Evolutionary conservation across 2,329 filamentous ascomycete species (phyloP).

Genomic region (Aureobasidium melanogenum): DNA sequence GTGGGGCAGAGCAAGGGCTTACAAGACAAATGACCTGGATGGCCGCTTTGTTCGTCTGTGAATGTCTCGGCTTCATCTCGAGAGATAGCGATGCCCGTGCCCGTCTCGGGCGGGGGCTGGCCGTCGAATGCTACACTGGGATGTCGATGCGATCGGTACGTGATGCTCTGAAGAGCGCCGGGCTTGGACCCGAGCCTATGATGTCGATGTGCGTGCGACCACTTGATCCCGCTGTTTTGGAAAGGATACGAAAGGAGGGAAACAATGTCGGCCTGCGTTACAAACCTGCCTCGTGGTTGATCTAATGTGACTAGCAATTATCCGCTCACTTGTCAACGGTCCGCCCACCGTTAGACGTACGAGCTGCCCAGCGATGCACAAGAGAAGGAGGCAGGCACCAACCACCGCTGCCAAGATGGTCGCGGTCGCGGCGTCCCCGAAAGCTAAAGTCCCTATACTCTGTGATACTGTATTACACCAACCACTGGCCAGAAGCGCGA

Average conservation of each 20-base stretch:
- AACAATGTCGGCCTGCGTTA: background rate
- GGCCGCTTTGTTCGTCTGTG: slow-evolving; percentile 25
- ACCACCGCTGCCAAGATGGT: background rate
- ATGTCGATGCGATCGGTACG: background rate
- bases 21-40: slow-evolving; percentile 43
- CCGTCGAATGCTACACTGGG: background rate
- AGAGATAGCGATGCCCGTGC: background rate
- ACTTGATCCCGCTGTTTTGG: background rate
- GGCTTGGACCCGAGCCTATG: background rate
- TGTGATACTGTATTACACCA: too few species aligned
- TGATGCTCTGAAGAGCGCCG: background rate
- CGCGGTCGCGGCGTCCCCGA: background rate
- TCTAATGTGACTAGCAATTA: background rate
- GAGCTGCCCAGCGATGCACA: background rate
- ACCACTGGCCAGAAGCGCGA: background rate
- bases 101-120: slow-evolving; percentile 6
- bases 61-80: slow-evolving; percentile 5
- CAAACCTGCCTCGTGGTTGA: background rate
- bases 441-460: background rate
- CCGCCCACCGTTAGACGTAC: slow-evolving; percentile 1
- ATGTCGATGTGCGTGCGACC: background rate
- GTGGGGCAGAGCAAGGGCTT: slow-evolving; percentile 17
- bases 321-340: background rate
- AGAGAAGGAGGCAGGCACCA: background rate
- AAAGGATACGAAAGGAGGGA: background rate